Evolutionary conservation across 2,329 filamentous ascomycete species (phyloP).

Genomic region (Diaporthe batatas): DNA sequence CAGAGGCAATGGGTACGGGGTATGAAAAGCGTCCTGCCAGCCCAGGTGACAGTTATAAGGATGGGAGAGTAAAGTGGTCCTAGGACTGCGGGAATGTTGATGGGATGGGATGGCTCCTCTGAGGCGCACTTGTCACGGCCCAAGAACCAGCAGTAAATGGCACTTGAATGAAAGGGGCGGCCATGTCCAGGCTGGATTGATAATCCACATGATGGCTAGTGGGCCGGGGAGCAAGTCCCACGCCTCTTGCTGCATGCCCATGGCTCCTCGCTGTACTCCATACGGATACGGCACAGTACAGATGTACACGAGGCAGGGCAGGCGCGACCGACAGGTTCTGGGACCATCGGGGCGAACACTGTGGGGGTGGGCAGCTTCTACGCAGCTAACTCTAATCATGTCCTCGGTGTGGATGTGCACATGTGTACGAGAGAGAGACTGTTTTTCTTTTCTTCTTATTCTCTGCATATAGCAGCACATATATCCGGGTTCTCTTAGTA

Average conservation of each 20-base stretch:
- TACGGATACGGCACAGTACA: background rate
- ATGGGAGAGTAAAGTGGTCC: background rate
- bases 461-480: background rate
- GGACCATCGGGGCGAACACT: conserved; percentile 2
- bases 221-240: conserved; percentile 7
- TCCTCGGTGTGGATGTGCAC: no score
- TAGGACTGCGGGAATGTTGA: background rate
- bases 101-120: conserved; percentile 1
- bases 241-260: background rate
- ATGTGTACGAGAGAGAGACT: no score
- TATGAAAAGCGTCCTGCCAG: background rate
- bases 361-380: background rate
- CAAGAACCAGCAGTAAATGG: conserved; percentile 3
- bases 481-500: background rate
- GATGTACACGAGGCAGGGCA: background rate
- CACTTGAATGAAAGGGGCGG: background rate
- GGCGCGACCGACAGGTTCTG: background rate
- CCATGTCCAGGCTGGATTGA: background rate
- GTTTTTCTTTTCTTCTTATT: no score
- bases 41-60: no score
- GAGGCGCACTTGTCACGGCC: background rate
- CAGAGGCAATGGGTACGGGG: background rate
- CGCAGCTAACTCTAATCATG: background rate
- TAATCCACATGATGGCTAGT: background rate
- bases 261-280: background rate